Evolutionary conservation across 1,284 basidiomycete genomes (phyloP), one percentile per base, ranked within the genome.

Genomic region (Cutaneotrichosporon cutaneum): DNA sequence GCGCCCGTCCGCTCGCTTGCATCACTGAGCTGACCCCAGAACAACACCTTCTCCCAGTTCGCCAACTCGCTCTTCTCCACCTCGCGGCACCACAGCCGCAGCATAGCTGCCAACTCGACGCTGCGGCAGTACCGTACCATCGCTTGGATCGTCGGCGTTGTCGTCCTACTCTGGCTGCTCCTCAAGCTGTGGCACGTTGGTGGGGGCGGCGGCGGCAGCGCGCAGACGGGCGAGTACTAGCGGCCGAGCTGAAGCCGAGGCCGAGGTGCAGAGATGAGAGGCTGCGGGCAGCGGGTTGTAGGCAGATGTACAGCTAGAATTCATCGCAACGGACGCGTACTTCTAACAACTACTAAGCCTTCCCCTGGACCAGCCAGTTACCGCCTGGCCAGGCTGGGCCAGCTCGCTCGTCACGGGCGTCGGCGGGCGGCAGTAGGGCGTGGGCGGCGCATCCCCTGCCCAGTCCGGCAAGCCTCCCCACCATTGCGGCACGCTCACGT

Each of bases 51-150:
- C 62, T 68, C 72, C 9, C 69, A 68, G 18, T 77, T 78, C 60
- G 69, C 75, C 47, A 74, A 73, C 60, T 76, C 74, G 36, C 72
- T 78, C 60, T 75, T 78, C 67, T 78, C 77, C 24, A 77, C 77
- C 2, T 73, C 73, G n/a, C 64, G 71, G 4, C 75, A 73, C 62
- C 77, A 78, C 62, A 69, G 68, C 30, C 72, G 77, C 33, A 71
- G 72, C 10, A 73, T 78, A 64, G 75, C 77, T 2, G 55, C 69
- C 16, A 72, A 67, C 55, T 75, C 72, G 35, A 73, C 74, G 3
- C 56, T 76, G 22, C 51, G 77, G 42, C 77, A 78, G 63, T 78
- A 78, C 60, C 64, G 77, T 45, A 72, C 68, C 13, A 76, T 78
- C 24, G 74, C 72, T 21, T 77, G 75, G 59, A 66, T 77, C 35